Evolutionary conservation across 2,329 filamentous ascomycete genomes (phyloP), one percentile per base, ranked within the genome.

Genomic region (Spiromastix sp.): DNA sequence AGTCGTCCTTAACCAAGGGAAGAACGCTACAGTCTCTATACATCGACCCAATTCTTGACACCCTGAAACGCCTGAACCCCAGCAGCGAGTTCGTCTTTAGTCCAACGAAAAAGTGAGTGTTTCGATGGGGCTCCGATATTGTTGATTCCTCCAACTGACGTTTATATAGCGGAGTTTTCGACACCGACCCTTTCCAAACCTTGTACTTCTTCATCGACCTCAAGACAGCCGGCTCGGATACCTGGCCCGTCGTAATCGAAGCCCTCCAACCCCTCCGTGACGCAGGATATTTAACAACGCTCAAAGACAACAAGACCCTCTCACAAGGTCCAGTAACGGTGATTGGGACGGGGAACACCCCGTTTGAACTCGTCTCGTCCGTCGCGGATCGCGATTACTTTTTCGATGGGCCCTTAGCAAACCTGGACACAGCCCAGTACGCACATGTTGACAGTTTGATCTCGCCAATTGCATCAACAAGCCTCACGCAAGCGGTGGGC

Each of bases 151-250:
- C n/a, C n/a, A n/a, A n/a, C n/a, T n/a, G n/a, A n/a, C n/a, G n/a
- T n/a, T n/a, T n/a, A n/a, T n/a, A n/a, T 30, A 61, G 59, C 48
- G 76, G 76, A 21, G 71, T 80, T 10, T 80, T 68, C 48, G 76
- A 80, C 52, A 72, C 72, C 1, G 48, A 49, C 21, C 49, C 58
- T 2, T 60, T 52, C 4, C 74, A 79, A 51, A 79, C 75, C 0
- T 61, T 81, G 4, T 78, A 77, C 56, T 62, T 80, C 30, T 78
- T 77, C 54, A 69, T 80, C 39, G 76, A 80, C 48, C 48, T 77
- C 39, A 80, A 80, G 54, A 79, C 75, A 0, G 56, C 66, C 22
- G 73, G 73, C 4, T 47, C 55, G 1, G 61, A 60, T 20, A 76
- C 76, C 1, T 78, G 71, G 61, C 60, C 72, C 2, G 63, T 61